A percentile compares a stretch with the other conserved stretches of the same genome.
These are phyloP conservation scores for Xylariaceae sp. DNA, from an alignment of 2,329 filamentous ascomycete genomes.

Conservation along the genomic window DNA sequence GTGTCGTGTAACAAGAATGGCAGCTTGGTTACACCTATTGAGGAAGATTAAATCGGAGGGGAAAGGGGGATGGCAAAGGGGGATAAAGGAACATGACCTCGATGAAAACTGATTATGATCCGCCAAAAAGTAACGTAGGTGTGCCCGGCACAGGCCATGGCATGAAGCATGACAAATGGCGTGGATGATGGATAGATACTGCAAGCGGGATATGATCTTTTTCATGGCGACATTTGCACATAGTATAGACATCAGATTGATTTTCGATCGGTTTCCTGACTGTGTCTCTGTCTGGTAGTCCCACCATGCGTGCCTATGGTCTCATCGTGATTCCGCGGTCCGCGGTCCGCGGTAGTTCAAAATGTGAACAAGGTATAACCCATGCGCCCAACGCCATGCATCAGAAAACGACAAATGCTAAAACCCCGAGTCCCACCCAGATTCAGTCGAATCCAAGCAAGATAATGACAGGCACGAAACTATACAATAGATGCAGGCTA, in stretches of 20 bases:
- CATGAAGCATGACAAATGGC: no score
- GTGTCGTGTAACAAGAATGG: constrained; percentile 29
- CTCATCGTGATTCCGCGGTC: neutral
- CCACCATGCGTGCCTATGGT: no score
- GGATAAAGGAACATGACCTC: neutral
- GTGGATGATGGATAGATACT: neutral
- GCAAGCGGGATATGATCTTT: neutral
- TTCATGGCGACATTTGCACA: neutral
- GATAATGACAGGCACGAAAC: no score
- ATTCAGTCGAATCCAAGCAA: neutral
- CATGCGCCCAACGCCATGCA: neutral
- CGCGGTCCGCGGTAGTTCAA: neutral
- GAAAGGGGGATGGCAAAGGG: neutral
- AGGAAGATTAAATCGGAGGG: constrained; percentile 42
- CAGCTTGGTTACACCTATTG: constrained; percentile 40
- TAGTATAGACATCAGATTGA: neutral
- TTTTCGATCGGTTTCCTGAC: neutral
- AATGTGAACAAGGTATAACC: neutral
- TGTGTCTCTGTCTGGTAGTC: no score
- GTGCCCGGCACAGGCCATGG: no score
- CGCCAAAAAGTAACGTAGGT: no score
- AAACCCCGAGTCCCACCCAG: neutral
- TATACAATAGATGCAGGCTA: no score
- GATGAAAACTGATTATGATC: no score
- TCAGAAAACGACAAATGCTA: neutral